A percentile compares a stretch with the other conserved stretches of the same genome.
These are phyloP conservation scores for Chloranthus sessilifolius DNA, from an alignment of 164 flowering plant genomes.

Conservation along the genomic window DNA sequence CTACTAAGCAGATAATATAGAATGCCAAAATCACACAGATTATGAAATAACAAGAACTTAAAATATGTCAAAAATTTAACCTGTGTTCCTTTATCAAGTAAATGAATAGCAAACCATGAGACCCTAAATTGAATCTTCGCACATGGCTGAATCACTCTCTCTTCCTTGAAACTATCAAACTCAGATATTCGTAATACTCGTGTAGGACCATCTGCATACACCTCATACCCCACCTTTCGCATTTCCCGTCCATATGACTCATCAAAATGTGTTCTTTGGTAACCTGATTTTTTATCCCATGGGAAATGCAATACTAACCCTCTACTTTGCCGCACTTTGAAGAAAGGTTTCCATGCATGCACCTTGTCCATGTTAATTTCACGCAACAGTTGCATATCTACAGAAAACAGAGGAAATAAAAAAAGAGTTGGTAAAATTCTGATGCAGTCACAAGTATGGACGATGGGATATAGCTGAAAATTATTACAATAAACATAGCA, in stretches of 20 bases:
- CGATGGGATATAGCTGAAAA: too few species aligned
- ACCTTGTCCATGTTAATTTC: constrained; percentile 90
- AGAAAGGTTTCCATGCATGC: constrained; percentile 75
- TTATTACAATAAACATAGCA: too few species aligned
- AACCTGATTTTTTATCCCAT: constrained; percentile 30
- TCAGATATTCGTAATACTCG: constrained; percentile 74
- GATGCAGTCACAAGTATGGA: too few species aligned
- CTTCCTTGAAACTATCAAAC: constrained; percentile 35
- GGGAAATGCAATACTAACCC: constrained; percentile 40
- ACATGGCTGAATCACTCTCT: constrained; percentile 25
- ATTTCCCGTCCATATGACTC: constrained; percentile 29
- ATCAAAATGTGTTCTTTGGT: constrained; percentile 22
- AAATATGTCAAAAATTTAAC: constrained; percentile 27
- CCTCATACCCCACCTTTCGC: constrained; percentile 69
- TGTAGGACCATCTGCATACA: constrained; percentile 82
- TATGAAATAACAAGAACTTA: too few species aligned
- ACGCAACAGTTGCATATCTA: constrained; percentile 47
- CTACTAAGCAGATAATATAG: too few species aligned
- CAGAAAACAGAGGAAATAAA: constrained; percentile 15
- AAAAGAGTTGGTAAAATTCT: constrained; percentile 1
- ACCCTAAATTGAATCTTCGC: constrained; percentile 57
- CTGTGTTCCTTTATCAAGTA: constrained; percentile 57
- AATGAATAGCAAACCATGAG: constrained; percentile 42
- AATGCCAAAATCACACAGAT: too few species aligned
- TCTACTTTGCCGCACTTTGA: constrained; percentile 42